phyloP scores from a whole-genome alignment of 2,329 filamentous ascomycete species.

The Ophiostoma novo-ulmi region DNA sequence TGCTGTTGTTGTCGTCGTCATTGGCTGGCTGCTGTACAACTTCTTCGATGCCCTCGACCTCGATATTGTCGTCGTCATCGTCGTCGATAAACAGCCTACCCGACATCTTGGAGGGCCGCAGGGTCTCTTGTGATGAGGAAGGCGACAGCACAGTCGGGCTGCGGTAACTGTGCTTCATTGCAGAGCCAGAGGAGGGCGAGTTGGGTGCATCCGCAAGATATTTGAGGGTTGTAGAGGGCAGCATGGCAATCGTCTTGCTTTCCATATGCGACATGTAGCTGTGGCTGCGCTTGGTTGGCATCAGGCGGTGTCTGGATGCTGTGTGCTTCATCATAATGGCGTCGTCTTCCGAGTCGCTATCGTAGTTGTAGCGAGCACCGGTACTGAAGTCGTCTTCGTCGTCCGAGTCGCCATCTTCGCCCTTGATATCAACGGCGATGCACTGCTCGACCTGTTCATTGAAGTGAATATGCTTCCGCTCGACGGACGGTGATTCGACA shows the following conservation, averaged over 20 bases:
- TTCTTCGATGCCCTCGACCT: slow-evolving; percentile 25
- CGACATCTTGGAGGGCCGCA: slow-evolving; percentile 64
- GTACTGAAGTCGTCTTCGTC: slow-evolving; percentile 44
- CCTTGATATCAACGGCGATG: slow-evolving; percentile 85
- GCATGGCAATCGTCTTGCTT: slow-evolving; percentile 80
- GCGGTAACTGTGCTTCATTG: slow-evolving; percentile 56
- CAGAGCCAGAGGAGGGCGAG: slow-evolving; percentile 46
- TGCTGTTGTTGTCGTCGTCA: slow-evolving; percentile 28
- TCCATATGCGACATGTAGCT: slow-evolving; percentile 45
- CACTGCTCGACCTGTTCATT: slow-evolving; percentile 94
- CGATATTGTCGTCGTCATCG: slow-evolving; percentile 52
- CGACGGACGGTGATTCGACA: slow-evolving; percentile 55
- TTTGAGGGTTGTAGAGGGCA: slow-evolving; percentile 83
- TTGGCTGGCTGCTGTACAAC: slow-evolving; percentile 17
- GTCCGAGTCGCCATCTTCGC: slow-evolving; percentile 64
- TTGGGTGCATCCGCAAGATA: slow-evolving; percentile 67
- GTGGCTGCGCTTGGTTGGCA: slow-evolving; percentile 46
- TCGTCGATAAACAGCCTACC: slow-evolving; percentile 60
- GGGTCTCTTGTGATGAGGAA: slow-evolving; percentile 76
- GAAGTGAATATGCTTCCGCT: slow-evolving; percentile 87
- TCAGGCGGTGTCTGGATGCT: slow-evolving; percentile 49
- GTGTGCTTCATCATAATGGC: slow-evolving; percentile 76
- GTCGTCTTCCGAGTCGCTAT: slow-evolving; percentile 69
- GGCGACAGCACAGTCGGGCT: slow-evolving; percentile 55
- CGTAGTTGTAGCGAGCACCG: slow-evolving; percentile 36